phyloP scores from a whole-genome alignment of 495 filamentous ascomycete species.

The Penicillium salamii region DNA sequence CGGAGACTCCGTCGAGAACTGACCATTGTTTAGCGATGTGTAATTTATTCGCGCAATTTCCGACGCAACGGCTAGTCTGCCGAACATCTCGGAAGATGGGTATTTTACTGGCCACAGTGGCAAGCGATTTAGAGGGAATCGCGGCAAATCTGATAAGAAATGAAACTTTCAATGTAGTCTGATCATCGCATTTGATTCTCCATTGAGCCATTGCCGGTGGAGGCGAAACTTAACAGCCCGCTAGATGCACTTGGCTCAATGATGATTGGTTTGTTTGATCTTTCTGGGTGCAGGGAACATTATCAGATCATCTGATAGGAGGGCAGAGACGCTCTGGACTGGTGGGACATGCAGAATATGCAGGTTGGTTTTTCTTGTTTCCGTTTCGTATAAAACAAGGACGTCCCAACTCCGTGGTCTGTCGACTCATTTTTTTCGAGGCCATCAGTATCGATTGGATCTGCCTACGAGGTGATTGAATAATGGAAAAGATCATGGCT shows the following conservation, averaged over 20 bases:
- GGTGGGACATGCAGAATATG: not conserved
- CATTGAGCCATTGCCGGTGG: not conserved
- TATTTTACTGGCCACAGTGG: too few relatives aligned
- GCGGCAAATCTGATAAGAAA: not conserved
- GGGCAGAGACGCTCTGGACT: not conserved
- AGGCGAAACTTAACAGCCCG: not conserved
- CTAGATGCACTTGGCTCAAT: not conserved
- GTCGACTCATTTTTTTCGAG: too few relatives aligned
- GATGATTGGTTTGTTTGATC: not conserved
- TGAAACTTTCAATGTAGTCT: not conserved
- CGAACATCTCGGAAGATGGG: too few relatives aligned
- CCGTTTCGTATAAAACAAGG: too few relatives aligned
- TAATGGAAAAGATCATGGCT: not conserved
- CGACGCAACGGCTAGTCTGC: not conserved
- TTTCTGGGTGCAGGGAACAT: not conserved
- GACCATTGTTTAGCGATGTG: not conserved
- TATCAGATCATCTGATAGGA: constrained; percentile 18
- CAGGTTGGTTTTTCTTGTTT: too few relatives aligned
- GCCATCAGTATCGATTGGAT: not conserved
- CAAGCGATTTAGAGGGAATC: too few relatives aligned
- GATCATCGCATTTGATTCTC: not conserved
- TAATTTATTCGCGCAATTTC: not conserved
- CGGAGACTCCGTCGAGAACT: not conserved
- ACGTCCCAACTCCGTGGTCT: too few relatives aligned
- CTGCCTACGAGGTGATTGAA: not conserved